These are phyloP conservation scores for Colletotrichum navitas DNA, from an alignment of 2,329 filamentous ascomycete genomes.

Conservation along the genomic window DNA sequence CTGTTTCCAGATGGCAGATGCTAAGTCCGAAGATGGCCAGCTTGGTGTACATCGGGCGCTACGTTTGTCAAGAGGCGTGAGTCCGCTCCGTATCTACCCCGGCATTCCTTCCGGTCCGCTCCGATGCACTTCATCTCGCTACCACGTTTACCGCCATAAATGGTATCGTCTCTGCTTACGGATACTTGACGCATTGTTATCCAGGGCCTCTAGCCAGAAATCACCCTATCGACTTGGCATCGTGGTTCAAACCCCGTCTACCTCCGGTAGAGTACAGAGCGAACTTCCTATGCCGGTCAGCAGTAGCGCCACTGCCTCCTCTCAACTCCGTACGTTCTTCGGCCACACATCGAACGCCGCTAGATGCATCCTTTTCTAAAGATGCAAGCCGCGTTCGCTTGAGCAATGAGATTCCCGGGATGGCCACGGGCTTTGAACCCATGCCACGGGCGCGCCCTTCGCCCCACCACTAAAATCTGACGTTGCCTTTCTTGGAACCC, in stretches of 20 bases:
- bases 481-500: constrained; percentile 29
- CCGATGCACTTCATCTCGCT: constrained; percentile 7
- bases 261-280: constrained; percentile 1
- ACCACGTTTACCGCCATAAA: neutral
- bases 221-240: neutral
- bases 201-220: neutral
- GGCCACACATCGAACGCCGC: constrained; percentile 2
- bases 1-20: no score
- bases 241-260: neutral
- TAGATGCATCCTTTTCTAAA: neutral
- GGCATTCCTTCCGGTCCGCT: neutral
- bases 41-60: neutral
- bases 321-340: constrained; percentile 14
- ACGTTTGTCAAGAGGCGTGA: neutral
- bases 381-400: neutral
- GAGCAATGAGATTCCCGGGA: constrained; percentile 20
- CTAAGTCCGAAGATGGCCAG: neutral
- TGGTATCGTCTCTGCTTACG: neutral
- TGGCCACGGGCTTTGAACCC: constrained; percentile 19
- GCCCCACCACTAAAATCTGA: constrained; percentile 40
- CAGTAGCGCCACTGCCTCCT: constrained; percentile 27
- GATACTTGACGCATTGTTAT: neutral
- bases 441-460: constrained; percentile 19
- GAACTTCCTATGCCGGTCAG: constrained; percentile 18
- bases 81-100: neutral